Conservation (phyloP, 139 green algal genomes). For the Coelastrella sp. region DNA sequence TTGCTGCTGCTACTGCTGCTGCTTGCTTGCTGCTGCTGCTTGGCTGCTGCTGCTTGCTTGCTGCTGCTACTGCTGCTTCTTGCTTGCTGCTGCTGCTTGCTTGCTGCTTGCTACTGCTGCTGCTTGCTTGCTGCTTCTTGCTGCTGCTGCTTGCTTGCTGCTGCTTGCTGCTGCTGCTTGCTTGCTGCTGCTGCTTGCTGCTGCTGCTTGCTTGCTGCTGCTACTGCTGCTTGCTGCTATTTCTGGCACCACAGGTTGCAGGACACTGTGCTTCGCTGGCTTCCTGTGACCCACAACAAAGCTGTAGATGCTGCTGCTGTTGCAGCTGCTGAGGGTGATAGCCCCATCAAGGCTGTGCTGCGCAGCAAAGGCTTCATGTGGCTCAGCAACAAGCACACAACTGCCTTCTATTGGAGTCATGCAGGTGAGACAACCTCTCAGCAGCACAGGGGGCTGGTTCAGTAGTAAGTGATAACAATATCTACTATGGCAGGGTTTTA, state of each 20-base stretch:
- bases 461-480: too few relatives aligned
- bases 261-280: constrained; percentile 88
- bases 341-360: constrained; percentile 89
- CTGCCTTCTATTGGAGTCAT: constrained; percentile 92
- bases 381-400: constrained; percentile 86
- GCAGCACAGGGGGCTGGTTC: background rate
- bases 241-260: constrained; percentile 66
- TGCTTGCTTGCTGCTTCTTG: too few relatives aligned
- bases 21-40: too few relatives aligned
- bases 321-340: constrained; percentile 55
- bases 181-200: constrained; percentile 19
- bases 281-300: constrained; percentile 86
- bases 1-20: too few relatives aligned
- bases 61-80: too few relatives aligned
- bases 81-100: too few relatives aligned
- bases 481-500: too few relatives aligned
- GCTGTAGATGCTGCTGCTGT: constrained; percentile 66
- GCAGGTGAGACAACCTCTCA: constrained; percentile 51
- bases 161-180: background rate
- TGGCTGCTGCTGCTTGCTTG: too few relatives aligned
- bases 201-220: background rate
- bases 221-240: constrained; percentile 21
- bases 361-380: constrained; percentile 96
- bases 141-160: too few relatives aligned
- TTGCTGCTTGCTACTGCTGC: background rate